These are phyloP conservation scores for Fusarium setosum DNA, from an alignment of 2,329 filamentous ascomycete species.

Conservation along the genomic window DNA sequence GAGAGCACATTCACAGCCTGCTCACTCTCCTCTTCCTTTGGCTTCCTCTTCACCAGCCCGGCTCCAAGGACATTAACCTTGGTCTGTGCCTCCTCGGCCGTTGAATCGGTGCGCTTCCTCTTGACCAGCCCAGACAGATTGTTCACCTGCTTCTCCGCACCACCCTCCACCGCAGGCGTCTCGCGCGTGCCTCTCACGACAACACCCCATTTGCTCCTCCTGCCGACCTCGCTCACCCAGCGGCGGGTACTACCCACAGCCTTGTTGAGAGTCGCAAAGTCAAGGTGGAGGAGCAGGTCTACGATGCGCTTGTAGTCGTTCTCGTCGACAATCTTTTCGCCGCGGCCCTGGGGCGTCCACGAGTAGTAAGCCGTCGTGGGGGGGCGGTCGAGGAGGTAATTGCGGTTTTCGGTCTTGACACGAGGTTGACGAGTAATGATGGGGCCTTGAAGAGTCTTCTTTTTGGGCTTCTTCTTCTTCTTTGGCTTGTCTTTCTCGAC, in stretches of 20 bases:
- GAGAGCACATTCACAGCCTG: conserved; percentile 59
- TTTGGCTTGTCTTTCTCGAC: conserved; percentile 25
- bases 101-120: conserved; percentile 54
- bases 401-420: conserved; percentile 69
- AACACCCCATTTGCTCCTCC: conserved; percentile 64
- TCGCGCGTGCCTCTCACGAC: conserved; percentile 59
- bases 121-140: conserved; percentile 62
- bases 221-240: conserved; percentile 76
- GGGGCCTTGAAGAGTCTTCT: conserved; percentile 64
- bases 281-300: conserved; percentile 77
- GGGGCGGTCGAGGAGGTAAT: conserved; percentile 61
- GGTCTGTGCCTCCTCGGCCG: conserved; percentile 22
- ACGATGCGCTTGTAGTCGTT: conserved; percentile 74
- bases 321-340: conserved; percentile 72
- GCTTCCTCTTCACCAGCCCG: conserved; percentile 65
- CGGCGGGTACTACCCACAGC: conserved; percentile 73
- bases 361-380: conserved; percentile 70
- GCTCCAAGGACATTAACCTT: conserved; percentile 60
- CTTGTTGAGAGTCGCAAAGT: conserved; percentile 75
- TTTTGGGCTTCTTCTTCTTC: conserved; percentile 53
- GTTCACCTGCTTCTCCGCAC: conserved; percentile 49
- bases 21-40: conserved; percentile 52
- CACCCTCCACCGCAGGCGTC: conserved; percentile 20
- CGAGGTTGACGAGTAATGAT: conserved; percentile 73
- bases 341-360: conserved; percentile 73